Evolutionary conservation across 1,139 yeast genomes (phyloP).

Genomic region (Candida glucosophila): DNA sequence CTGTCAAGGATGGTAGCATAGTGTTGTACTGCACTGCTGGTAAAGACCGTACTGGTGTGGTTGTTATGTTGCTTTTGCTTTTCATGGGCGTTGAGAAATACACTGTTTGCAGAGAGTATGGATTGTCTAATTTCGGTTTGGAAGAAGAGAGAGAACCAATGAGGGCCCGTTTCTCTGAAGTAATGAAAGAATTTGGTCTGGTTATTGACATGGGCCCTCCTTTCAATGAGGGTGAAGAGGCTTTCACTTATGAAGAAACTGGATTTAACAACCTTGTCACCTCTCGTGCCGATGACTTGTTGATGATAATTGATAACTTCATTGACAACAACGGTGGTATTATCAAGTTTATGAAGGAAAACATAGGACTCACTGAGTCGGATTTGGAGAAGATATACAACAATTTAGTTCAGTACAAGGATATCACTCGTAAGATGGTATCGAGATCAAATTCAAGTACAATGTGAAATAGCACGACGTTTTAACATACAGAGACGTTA

Average conservation of each 20-base stretch:
- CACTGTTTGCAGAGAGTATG: conserved; percentile 58
- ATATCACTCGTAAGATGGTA: too few relatives aligned
- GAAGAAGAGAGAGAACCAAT: conserved; percentile 38
- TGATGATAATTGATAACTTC: conserved; percentile 46
- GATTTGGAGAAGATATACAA: conserved; percentile 45
- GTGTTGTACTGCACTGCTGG: conserved; percentile 81
- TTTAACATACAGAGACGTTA: too few relatives aligned
- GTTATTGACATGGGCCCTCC: too few relatives aligned
- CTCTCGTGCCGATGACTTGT: conserved; percentile 67
- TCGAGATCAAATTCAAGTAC: too few relatives aligned
- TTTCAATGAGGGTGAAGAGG: conserved; percentile 27
- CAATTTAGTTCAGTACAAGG: conserved; percentile 25
- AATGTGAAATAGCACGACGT: too few relatives aligned
- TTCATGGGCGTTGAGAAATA: conserved; percentile 59
- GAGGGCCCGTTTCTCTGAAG: too few relatives aligned
- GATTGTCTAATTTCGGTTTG: conserved; percentile 62
- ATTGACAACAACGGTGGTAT: conserved; percentile 53
- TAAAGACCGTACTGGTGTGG: conserved; percentile 76
- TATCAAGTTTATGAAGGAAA: conserved; percentile 36
- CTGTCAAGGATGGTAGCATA: conserved; percentile 20
- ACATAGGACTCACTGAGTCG: conserved; percentile 36
- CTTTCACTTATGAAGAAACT: conserved; percentile 35
- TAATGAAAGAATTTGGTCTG: too few relatives aligned
- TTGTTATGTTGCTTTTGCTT: conserved; percentile 58
- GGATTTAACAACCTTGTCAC: conserved; percentile 54